Conservation (phyloP, 257 asterid genomes). For the Forsythia viridissima region DNA sequence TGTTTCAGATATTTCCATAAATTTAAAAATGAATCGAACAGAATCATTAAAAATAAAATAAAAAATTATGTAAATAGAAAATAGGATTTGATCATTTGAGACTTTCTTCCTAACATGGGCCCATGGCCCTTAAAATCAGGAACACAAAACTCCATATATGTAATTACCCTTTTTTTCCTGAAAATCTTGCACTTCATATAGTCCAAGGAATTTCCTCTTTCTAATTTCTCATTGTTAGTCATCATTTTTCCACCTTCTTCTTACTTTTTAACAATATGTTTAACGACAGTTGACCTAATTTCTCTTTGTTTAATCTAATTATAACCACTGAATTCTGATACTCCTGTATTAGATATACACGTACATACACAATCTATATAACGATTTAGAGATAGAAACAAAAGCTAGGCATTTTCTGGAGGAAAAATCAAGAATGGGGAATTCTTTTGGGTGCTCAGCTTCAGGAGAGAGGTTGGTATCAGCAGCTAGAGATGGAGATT, state of each 20-base stretch:
- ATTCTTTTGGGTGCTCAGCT: conserved; percentile 98
- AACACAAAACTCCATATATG: background rate
- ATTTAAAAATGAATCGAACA: too few species aligned
- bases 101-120: background rate
- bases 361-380: conserved; percentile 22
- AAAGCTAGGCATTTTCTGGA: background rate
- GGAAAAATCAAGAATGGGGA: conserved; percentile 56
- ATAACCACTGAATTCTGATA: conserved; percentile 11
- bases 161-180: background rate
- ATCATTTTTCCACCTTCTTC: background rate
- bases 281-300: conserved; percentile 67
- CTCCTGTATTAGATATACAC: conserved; percentile 17
- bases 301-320: background rate
- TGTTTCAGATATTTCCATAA: too few species aligned
- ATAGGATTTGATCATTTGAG: background rate
- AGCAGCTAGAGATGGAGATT: conserved; percentile 99
- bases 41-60: too few species aligned
- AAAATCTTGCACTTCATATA: background rate
- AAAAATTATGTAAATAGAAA: too few species aligned
- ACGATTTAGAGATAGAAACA: conserved; percentile 32
- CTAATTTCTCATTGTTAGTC: background rate
- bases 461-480: conserved; percentile 99
- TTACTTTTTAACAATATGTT: conserved; percentile 30
- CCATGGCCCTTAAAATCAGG: background rate
- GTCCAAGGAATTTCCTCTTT: background rate